Conservation (phyloP, 2,329 filamentous ascomycete genomes). For the Pezicula radicicola region DNA sequence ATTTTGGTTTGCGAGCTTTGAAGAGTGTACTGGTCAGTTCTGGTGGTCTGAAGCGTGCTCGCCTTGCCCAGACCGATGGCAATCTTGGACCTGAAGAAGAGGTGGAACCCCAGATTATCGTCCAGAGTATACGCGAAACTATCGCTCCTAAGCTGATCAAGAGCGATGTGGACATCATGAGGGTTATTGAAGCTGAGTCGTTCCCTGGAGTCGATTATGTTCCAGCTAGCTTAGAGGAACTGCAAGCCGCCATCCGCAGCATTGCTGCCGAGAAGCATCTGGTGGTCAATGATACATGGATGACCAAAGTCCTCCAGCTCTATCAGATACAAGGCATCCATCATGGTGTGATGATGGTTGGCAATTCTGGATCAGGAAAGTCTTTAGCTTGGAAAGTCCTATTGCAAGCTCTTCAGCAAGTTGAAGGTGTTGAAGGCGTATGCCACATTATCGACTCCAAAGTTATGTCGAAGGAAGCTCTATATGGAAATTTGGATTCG, state of each 20-base stretch:
- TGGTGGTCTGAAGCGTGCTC: slow-evolving; percentile 86
- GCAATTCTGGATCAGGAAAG: slow-evolving; percentile 95
- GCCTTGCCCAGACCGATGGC: slow-evolving; percentile 58
- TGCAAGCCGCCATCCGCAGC: slow-evolving; percentile 77
- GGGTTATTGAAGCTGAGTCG: slow-evolving; percentile 74
- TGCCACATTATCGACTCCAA: slow-evolving; percentile 98
- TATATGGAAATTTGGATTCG: slow-evolving; percentile 93
- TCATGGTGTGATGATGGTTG: slow-evolving; percentile 99
- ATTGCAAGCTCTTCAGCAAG: slow-evolving; percentile 83
- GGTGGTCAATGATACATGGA: slow-evolving; percentile 91
- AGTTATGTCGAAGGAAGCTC: slow-evolving; percentile 98
- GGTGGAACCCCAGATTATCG: slow-evolving; percentile 94
- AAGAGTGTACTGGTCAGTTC: slow-evolving; percentile 99
- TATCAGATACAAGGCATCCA: slow-evolving; percentile 98
- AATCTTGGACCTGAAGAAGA: slow-evolving; percentile 63
- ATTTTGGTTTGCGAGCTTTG: slow-evolving; percentile 94
- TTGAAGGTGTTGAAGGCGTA: slow-evolving; percentile 89
- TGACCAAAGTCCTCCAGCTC: slow-evolving; percentile 93
- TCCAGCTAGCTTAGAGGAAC: slow-evolving; percentile 76
- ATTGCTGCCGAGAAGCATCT: slow-evolving; percentile 83
- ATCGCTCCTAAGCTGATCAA: slow-evolving; percentile 97
- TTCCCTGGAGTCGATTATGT: slow-evolving; percentile 95
- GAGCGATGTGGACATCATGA: slow-evolving; percentile 85
- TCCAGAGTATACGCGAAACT: slow-evolving; percentile 96
- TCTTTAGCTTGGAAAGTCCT: slow-evolving; percentile 92